These are phyloP conservation scores for Acrodontium crateriforme DNA, from an alignment of 2,329 filamentous ascomycete genomes.

Conservation along the genomic window DNA sequence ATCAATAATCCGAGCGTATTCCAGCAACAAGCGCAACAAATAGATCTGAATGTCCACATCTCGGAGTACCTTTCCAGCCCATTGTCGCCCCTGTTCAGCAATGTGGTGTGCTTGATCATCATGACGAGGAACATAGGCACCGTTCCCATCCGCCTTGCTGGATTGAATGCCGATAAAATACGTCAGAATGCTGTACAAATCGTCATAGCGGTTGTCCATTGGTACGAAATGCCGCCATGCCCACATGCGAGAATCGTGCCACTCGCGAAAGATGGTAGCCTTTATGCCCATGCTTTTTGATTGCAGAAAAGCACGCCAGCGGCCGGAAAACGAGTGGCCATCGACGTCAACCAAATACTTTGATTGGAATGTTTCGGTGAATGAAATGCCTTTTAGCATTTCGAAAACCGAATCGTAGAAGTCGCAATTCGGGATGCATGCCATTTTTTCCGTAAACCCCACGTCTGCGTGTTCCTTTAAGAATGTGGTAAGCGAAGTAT, in stretches of 20 bases:
- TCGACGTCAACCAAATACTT: conserved; percentile 69
- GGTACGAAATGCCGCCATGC: conserved; percentile 70
- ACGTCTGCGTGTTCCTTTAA: conserved; percentile 29
- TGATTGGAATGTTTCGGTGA: conserved; percentile 32
- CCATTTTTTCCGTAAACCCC: conserved; percentile 2
- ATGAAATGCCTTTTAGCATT: conserved; percentile 17
- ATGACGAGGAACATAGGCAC: conserved; percentile 24
- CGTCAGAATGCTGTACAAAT: conserved; percentile 53
- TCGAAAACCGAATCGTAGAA: conserved; percentile 23
- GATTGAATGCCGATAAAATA: conserved; percentile 51
- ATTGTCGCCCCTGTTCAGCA: conserved; percentile 47
- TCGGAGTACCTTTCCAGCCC: conserved; percentile 46
- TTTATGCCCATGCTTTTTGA: conserved; percentile 54
- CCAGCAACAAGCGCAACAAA: conserved; percentile 57
- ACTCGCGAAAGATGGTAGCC: conserved; percentile 58
- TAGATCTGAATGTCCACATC: conserved; percentile 64
- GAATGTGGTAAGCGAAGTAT: conserved; percentile 9
- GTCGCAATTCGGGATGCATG: conserved; percentile 6
- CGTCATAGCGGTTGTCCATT: conserved; percentile 54
- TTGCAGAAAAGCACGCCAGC: conserved; percentile 50
- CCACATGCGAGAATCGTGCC: conserved; percentile 56
- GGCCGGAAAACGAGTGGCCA: conserved; percentile 49
- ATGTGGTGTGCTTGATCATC: conserved; percentile 46
- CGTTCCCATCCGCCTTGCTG: conserved; percentile 34
- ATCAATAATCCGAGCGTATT: conserved; percentile 56